Evolutionary conservation across 2,329 filamentous ascomycete species (phyloP), one percentile per base, ranked within the genome.

Genomic region (Sclerotinia subarctica): DNA sequence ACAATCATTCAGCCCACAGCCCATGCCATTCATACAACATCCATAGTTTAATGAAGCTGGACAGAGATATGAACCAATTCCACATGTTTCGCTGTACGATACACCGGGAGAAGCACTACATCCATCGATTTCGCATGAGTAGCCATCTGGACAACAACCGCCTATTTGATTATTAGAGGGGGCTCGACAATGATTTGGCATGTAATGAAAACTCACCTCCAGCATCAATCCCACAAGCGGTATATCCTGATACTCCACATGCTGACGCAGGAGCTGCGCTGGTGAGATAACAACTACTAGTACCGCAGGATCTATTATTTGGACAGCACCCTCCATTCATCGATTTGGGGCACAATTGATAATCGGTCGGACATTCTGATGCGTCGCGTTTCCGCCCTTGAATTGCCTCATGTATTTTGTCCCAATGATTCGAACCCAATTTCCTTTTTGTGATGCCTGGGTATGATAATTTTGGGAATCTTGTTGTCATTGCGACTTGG

Each of bases 1-100:
- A 72, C 86, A 88, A 19, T 73, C 75, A 24, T 73, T 77, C 2
- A 75, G 65, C 2, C 80, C 85, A 72, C 86, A 88, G 35, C 76
- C 82, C 79, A 83, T 80, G 5, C 82, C 82, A 58, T 76, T 80
- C 2, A 76, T 76, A 73, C 86, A 88, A 70, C 86, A 88, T 0
- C 85, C 85, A 68, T 81, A 83, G 64, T 81, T 82, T 5, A 84
- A 71, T 1, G 82, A 83, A 6, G 81, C 72, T 1, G 86, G 81
- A 68, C 86, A 88, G 4, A 81, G 77, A 66, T 80, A 83, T 58
- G 81, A 83, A 69, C 77, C 79, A 2, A 77, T 70, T 7, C 80
- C 80, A 64, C 85, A 88, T 21, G 75, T 78, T 67, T 78, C 75
- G 10, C 78, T 79, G 42, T 76, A 77, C 0, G 81, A 74, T 6